These are phyloP conservation scores for Kitagawia praeruptora DNA, from an alignment of 129 eudicot genomes.

Conservation along the genomic window DNA sequence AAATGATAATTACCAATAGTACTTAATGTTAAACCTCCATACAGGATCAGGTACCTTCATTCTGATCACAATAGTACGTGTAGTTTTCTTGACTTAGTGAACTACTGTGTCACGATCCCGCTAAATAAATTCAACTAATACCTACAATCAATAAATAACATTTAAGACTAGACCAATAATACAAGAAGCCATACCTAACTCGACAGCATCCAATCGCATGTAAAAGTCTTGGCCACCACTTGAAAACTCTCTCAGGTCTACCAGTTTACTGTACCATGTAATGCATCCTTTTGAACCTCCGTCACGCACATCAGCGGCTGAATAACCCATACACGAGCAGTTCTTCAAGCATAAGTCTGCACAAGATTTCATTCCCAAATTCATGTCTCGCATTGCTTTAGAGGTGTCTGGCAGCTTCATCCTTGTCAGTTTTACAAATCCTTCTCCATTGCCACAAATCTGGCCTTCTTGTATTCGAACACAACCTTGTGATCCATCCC, in stretches of 20 bases:
- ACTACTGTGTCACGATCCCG: neutral
- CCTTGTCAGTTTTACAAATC: constrained; percentile 17
- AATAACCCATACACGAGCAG: constrained; percentile 30
- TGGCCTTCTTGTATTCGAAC: constrained; percentile 7
- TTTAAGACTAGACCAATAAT: neutral
- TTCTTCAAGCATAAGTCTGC: constrained; percentile 12
- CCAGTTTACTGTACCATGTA: constrained; percentile 29
- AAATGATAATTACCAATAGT: neutral
- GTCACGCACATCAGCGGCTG: constrained; percentile 10
- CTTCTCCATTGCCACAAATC: constrained; percentile 24
- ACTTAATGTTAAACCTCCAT: too few relatives aligned
- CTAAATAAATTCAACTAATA: neutral
- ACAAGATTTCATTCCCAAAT: constrained; percentile 25
- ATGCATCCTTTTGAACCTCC: constrained; percentile 34
- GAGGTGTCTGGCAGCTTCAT: constrained; percentile 26
- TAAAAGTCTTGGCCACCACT: constrained; percentile 45
- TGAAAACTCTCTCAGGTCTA: constrained; percentile 32
- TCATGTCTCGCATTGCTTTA: constrained; percentile 10
- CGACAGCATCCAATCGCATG: constrained; percentile 38
- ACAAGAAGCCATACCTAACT: constrained; percentile 33
- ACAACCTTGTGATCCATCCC: constrained; percentile 20
- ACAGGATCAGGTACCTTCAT: too few relatives aligned
- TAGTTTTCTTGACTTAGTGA: neutral
- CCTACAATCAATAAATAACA: neutral
- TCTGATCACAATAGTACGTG: too few relatives aligned